Evolutionary conservation across 345 rosid genomes (phyloP), one percentile per base, ranked within the genome.

Genomic region (Sapria himalayana): DNA sequence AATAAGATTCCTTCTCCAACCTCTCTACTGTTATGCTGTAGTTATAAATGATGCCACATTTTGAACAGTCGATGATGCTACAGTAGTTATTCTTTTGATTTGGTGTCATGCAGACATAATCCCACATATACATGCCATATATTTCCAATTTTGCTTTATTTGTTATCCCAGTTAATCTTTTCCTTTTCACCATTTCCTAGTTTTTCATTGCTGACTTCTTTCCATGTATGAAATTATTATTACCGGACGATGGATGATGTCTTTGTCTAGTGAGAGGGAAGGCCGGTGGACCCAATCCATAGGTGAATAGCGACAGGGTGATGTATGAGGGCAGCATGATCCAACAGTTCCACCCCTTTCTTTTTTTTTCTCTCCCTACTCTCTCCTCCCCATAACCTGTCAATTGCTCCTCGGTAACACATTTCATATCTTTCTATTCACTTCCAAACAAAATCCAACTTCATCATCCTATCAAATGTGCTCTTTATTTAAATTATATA

Each of bases 241-340:
- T n/a, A n/a, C n/a, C n/a, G n/a, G n/a, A n/a, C n/a, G n/a, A n/a
- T n/a, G n/a, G n/a, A n/a, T n/a, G n/a, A 37, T 41, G 13, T 20
- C 7, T 14, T 46, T 47, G 36, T 29, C 33, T 59, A 33, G 37
- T 41, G 33, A 50, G 27, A 37, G 22, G 41, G 14, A n/a, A 56
- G 58, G 77, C 65, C 77, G 69, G 85, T 76, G 85, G 85, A 72
- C 80, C 80, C 85, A 69, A 76, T 66, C 71, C 80, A 70, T 34
- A 50, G 75, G 51, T 63, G 37, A 60, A 67, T 25, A 62, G 60
- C 69, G 80, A 70, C 85, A 29, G 70, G 46, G 62, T 61, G 67
- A 68, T 69, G 73, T 65, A 72, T 59, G 74, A 72, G 66, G 52
- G 57, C 66, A 56, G 74, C 65, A 61, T 70, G 72, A n/a, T n/a